Evolutionary conservation across 1,139 yeast genomes (phyloP), one percentile per base, ranked within the genome.

Genomic region (Hemisphaericaspora xylofermentans): DNA sequence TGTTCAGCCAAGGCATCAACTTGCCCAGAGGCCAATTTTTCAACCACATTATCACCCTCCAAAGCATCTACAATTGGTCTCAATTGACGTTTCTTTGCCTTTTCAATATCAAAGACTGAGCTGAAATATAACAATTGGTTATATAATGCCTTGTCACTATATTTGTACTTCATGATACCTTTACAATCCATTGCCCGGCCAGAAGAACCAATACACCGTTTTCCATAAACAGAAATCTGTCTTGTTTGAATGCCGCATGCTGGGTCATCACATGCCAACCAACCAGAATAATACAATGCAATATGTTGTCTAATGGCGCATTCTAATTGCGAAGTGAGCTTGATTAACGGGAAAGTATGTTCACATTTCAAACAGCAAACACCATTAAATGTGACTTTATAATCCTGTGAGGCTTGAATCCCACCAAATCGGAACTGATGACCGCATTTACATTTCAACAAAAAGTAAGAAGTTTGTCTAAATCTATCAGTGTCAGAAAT

Each of bases 141-240:
- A 68, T 93, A 93, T 38, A 94, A 73, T 40, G 80, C 83, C 58
- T 84, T 84, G 61, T 88, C 96, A 31, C 81, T 71, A 61, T 88
- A 93, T 47, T 76, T 77, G 63, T 82, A 87, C 43, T 79, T 68
- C 89, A 91, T 86, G 17, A 85, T 76, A 25, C 98, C 98, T 51
- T 84, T 83, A 60, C 98, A 93, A 22, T 81, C 82, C 50, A 69
- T 74, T 1, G 82, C 81, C 37, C 68, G 72, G 6, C 88, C 88
- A 49, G 74, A 75, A 45, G 62, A 61, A 39, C 86, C 84, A 44
- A 89, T 73, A 64, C 98, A 93, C 51, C 94, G 74, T 52, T 81
- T 82, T 45, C 97, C 98, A 56, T 88, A 89, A 2, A 91, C 97
- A 12, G 93, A 82, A 18, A 93, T 76, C 57, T 91, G 96, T 47